A percentile compares a stretch with the other conserved stretches of the same genome.
Evolutionary conservation across 257 asterid genomes (phyloP).

Genomic region (Ligustrum vulgare): DNA sequence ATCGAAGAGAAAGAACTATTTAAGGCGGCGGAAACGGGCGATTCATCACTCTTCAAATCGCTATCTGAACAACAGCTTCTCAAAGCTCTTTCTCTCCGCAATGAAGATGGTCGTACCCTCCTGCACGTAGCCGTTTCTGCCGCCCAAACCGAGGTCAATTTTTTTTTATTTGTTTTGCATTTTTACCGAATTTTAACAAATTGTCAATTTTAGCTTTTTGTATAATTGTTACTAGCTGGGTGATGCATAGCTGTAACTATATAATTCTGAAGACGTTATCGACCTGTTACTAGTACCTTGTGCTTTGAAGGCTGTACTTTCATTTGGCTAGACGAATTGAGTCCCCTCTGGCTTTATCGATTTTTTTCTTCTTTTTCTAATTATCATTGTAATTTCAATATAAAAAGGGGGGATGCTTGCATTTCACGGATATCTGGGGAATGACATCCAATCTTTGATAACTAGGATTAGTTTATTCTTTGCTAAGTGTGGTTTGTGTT

Average conservation of each 20-base stretch:
- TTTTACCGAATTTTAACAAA: neutral
- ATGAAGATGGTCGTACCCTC: constrained; percentile 89
- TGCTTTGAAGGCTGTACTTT: neutral
- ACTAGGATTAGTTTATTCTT: neutral
- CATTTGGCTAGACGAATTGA: neutral
- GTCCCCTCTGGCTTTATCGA: neutral
- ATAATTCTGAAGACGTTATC: neutral
- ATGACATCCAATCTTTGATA: neutral
- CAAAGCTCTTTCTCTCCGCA: constrained; percentile 62
- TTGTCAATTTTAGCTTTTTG: neutral
- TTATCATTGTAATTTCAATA: neutral
- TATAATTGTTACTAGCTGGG: neutral
- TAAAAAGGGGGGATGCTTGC: neutral
- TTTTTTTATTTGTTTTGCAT: neutral
- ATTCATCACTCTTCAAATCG: constrained; percentile 54
- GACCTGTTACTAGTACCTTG: neutral
- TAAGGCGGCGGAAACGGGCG: constrained; percentile 76
- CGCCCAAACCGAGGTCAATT: constrained; percentile 53
- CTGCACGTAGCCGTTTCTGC: constrained; percentile 93
- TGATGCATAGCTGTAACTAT: constrained; percentile 1
- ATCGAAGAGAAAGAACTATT: constrained; percentile 52
- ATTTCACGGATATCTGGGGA: neutral
- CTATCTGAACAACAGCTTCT: constrained; percentile 57
- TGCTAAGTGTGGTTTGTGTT: constrained; percentile 1
- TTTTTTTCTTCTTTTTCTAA: neutral